Base-by-base conservation (phyloP, 495 filamentous ascomycete genomes). In the Penicillium arizonense region DNA sequence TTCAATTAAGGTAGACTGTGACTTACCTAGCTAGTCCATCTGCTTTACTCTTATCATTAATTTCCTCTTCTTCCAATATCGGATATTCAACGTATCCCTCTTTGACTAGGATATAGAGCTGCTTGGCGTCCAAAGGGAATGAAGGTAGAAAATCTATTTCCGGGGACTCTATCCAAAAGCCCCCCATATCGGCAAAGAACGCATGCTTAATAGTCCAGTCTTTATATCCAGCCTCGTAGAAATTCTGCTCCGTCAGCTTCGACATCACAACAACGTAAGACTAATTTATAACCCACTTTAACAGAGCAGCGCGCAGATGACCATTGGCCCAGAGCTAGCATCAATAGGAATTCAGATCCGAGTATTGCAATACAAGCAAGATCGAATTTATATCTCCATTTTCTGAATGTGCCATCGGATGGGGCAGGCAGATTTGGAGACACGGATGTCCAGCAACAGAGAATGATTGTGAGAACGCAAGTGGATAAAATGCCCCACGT, bases 131-230 rank as follows among this genome's bases (percentile, higher is more conserved):
- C 1, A 59, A 24, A 3, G 49, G 52, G 47, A 56, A 44, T 34
- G 50, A n/a, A 47, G 54, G 12, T n/a, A 47, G 9, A 3, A 3
- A 1, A 1, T 46, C 16, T 58, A 12, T 38, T 59, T 45, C 50
- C 12, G 41, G 51, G 2, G 46, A 35, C 12, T 69, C 48, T 5
- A 77, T 41, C 0, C 56, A 50, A 51, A 76, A 67, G 5, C 72
- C 71, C 73, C 73, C 75, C 71, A 77, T 77, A 21, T 65, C 47
- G 16, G 65, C 68, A 46, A 67, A 77, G 46, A 67, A 71, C 18
- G 62, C 63, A 58, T 77, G 75, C 8, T 50, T 55, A 1, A 69
- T 43, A 6, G 71, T 71, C 75, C 71, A 77, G 11, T 47, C 12
- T 9, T 35, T 23, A 33, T 50, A 52, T 26, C 59, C 55, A 3